Base-by-base conservation (phyloP, 1,139 yeast species). In the Yamadazyma atlantica region DNA sequence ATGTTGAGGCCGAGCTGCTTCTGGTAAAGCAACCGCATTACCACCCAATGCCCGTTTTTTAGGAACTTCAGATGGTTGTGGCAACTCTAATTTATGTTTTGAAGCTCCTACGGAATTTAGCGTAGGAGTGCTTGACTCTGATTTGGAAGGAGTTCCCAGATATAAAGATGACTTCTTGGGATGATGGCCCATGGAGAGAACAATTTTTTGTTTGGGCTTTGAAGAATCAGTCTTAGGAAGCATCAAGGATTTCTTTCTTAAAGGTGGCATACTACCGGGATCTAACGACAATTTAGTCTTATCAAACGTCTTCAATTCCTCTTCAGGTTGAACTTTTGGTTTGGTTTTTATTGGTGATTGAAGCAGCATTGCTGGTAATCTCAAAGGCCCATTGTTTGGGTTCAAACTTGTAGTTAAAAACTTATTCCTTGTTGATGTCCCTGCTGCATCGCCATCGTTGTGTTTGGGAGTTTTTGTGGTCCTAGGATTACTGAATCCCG, bases 331-430 rank as follows among this genome's bases (percentile, higher is more conserved):
- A 18, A 16, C 25, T 21, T 32, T 38, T 29, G 19, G 37, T 14
- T 25, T 38, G 13, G 33, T 17, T 32, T 43, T 40, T 11, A 38
- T 30, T 4, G 52, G 51, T 3, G 49, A 44, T 22, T 23, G 33
- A 29, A 37, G 40, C 12, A 36, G 18, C 19, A 32, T 36, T 2
- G 39, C 38, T 1, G 40, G 33, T 23, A 38, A 38, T 12, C 41
- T 32, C 1, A 42, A 33, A 19, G 40, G 30, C 14, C 40, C 34
- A 4, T 43, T 42, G 12, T 40, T 41, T 2, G 47, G 45, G 17
- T 61, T 62, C 23, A 68, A 50, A 3, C 66, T 60, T 3, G 73
- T 66, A 0, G 72, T 62, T 32, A 68, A 54, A 39, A 68, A 66
- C 42, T 60, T 54, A 37, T 66, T 67, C 41, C 58, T 62, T 26